Conservation (phyloP, 306 rosid species). For the Mucuna pruriens region DNA sequence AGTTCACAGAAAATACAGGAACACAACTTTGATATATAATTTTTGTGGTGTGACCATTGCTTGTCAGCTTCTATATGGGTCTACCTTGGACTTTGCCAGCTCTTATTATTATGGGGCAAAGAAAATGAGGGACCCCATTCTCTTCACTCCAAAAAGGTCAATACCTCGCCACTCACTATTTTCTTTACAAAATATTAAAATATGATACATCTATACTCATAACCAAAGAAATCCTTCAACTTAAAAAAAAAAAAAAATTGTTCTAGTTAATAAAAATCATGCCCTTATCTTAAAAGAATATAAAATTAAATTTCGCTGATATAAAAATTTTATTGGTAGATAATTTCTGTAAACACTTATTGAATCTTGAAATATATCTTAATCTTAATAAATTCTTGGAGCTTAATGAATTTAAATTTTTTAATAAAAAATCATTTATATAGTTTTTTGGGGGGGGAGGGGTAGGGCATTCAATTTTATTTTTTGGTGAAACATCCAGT, state of each 20-base stretch:
- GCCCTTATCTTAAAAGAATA: too few species aligned
- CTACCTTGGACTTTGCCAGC: conserved; percentile 25
- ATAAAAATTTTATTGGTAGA: too few species aligned
- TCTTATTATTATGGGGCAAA: background rate
- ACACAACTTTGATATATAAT: background rate
- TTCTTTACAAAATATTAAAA: conserved; percentile 3
- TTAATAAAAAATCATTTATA: too few species aligned
- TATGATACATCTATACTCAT: background rate
- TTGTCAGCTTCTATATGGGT: conserved; percentile 36
- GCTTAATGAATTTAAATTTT: too few species aligned
- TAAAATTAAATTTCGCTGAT: too few species aligned
- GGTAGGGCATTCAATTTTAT: background rate
- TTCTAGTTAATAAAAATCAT: too few species aligned
- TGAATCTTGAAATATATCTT: too few species aligned
- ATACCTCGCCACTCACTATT: background rate
- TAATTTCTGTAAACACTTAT: too few species aligned
- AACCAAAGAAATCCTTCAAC: background rate
- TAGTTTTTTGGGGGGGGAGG: background rate
- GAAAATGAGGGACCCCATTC: background rate
- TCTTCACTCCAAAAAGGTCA: background rate
- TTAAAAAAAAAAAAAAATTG: too few species aligned
- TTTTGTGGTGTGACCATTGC: background rate
- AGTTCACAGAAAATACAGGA: conserved; percentile 5
- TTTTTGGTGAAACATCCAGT: background rate
- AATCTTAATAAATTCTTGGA: too few species aligned